phyloP scores from a whole-genome alignment of 192 early-diverging fungal genomes.

The Powellomyces hirtus region DNA sequence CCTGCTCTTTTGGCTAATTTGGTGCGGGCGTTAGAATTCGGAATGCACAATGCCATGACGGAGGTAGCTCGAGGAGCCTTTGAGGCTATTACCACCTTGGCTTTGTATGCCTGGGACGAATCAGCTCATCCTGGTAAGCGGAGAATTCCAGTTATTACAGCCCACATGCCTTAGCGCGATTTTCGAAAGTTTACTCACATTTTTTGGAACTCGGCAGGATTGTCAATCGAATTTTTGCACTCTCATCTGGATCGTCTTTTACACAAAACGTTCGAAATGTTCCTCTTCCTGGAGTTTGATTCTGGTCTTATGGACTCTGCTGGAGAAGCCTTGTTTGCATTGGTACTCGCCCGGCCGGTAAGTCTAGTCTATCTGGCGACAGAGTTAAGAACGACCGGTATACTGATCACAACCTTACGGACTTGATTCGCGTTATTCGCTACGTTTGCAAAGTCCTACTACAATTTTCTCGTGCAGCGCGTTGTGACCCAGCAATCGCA shows the following conservation, averaged over 20 bases:
- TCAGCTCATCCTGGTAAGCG: conserved; percentile 7
- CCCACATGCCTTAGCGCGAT: no score
- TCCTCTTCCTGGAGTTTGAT: conserved; percentile 67
- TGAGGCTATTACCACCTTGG: conserved; percentile 63
- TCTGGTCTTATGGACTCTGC: conserved; percentile 59
- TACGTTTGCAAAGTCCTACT: conserved; percentile 43
- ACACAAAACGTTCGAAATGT: conserved; percentile 48
- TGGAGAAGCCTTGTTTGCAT: conserved; percentile 54
- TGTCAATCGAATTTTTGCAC: conserved; percentile 31
- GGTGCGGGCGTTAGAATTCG: conserved; percentile 61
- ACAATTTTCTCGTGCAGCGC: conserved; percentile 46
- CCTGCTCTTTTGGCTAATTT: conserved; percentile 50
- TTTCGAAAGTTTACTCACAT: not conserved
- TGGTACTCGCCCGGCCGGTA: conserved; percentile 53
- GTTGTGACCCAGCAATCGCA: conserved; percentile 50
- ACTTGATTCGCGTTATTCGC: not conserved
- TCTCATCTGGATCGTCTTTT: conserved; percentile 53
- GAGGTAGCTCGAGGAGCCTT: conserved; percentile 59
- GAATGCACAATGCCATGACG: conserved; percentile 56
- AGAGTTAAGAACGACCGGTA: not conserved
- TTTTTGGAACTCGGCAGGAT: not conserved
- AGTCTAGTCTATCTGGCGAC: conserved; percentile 1
- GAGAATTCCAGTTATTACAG: no score
- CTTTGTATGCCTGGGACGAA: conserved; percentile 56
- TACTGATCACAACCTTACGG: no score